These are phyloP conservation scores for Xylaria telfairii DNA, from an alignment of 495 filamentous ascomycete species.

Conservation along the genomic window DNA sequence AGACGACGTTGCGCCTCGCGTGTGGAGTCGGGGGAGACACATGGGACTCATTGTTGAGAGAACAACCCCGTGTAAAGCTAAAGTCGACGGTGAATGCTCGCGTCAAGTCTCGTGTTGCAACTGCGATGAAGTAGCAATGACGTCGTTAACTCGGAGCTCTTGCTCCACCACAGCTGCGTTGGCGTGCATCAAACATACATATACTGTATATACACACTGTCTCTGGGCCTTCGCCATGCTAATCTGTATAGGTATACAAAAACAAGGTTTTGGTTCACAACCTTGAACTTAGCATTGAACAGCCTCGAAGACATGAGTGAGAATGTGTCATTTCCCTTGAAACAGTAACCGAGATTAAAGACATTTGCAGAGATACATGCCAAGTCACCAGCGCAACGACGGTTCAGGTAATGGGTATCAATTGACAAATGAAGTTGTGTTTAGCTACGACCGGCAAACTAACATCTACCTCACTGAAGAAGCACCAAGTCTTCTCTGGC, in stretches of 20 bases:
- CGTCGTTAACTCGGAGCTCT: slow-evolving; percentile 18
- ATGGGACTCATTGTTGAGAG: neutral
- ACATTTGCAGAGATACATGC: neutral
- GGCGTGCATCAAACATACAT: no score
- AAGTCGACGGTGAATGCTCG: neutral
- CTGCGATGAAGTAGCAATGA: slow-evolving; percentile 24
- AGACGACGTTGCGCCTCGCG: neutral
- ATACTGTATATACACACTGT: neutral
- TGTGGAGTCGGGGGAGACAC: neutral
- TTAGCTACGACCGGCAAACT: slow-evolving; percentile 22
- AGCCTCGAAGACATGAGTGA: neutral
- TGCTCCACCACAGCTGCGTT: slow-evolving; percentile 1
- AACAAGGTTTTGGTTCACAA: no score
- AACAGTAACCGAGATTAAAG: neutral
- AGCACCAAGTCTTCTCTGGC: slow-evolving; percentile 17
- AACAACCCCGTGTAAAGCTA: neutral
- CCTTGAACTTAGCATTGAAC: no score
- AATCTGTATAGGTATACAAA: no score
- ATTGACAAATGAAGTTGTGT: slow-evolving; percentile 7
- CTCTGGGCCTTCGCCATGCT: no score
- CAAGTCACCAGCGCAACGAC: no score
- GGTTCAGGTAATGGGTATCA: neutral
- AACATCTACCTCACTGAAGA: slow-evolving; percentile 21
- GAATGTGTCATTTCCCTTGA: neutral
- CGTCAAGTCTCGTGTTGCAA: neutral